Percentiles rank a stretch among this genome's conserved stretches.
Evolutionary conservation across 1,139 yeast genomes (phyloP).

Genomic region (Magnusiomyces suaveolens): DNA sequence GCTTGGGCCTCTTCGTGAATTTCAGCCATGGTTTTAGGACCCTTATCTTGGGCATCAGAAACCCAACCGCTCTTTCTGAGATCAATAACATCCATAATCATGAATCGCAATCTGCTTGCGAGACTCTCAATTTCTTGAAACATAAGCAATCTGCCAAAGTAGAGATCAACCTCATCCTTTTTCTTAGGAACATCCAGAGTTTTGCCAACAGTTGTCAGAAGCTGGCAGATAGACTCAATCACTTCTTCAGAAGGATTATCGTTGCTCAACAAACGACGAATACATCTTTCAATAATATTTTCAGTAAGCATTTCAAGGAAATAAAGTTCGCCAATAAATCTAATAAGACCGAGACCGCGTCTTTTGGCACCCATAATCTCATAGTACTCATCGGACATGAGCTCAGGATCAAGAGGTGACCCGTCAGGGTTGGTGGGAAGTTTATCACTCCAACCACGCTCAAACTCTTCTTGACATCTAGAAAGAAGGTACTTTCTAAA

Average conservation of each 20-base stretch:
- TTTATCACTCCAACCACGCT: slow-evolving; percentile 89
- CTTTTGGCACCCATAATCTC: slow-evolving; percentile 89
- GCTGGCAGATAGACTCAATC: slow-evolving; percentile 80
- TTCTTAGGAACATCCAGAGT: slow-evolving; percentile 47
- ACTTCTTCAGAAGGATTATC: slow-evolving; percentile 82
- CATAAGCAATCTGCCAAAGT: slow-evolving; percentile 43
- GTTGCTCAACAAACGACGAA: slow-evolving; percentile 52
- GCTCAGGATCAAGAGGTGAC: slow-evolving; percentile 49
- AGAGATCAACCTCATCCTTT: slow-evolving; percentile 40
- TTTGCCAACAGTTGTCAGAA: slow-evolving; percentile 81
- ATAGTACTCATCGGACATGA: slow-evolving; percentile 96
- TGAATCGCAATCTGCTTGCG: slow-evolving; percentile 76
- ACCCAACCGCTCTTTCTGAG: slow-evolving; percentile 57
- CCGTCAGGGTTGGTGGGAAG: slow-evolving; percentile 78
- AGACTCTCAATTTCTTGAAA: slow-evolving; percentile 51
- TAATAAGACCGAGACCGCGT: slow-evolving; percentile 93
- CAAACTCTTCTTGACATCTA: slow-evolving; percentile 89
- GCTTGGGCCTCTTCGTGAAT: slow-evolving; percentile 70
- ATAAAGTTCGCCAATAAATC: slow-evolving; percentile 90
- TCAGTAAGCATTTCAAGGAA: slow-evolving; percentile 68
- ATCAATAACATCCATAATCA: slow-evolving; percentile 83
- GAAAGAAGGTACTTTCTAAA: slow-evolving; percentile 75
- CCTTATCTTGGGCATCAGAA: slow-evolving; percentile 43
- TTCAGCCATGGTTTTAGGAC: slow-evolving; percentile 89
- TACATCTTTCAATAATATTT: slow-evolving; percentile 69